phyloP scores from a whole-genome alignment of 495 filamentous ascomycete genomes.

The Evernia prunastri region DNA sequence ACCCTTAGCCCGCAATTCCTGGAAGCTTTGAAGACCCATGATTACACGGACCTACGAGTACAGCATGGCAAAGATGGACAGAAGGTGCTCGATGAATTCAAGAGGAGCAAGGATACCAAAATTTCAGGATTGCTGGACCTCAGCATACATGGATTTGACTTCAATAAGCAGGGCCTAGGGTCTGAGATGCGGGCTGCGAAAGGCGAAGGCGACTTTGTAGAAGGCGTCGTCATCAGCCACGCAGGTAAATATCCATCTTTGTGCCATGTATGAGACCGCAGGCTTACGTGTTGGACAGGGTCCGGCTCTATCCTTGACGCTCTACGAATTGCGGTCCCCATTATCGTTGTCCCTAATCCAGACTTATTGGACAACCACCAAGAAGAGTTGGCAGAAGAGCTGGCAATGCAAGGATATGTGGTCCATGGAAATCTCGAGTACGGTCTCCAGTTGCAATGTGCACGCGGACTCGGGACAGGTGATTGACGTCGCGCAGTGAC shows the following conservation, averaged over 20 bases:
- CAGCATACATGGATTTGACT: conserved; percentile 56
- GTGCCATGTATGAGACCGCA: not conserved
- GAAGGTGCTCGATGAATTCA: conserved; percentile 39
- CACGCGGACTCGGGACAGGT: not conserved
- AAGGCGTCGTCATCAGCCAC: conserved; percentile 78
- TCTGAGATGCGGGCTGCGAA: conserved; percentile 49
- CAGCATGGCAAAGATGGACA: conserved; percentile 66
- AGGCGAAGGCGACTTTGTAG: conserved; percentile 28
- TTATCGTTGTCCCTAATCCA: conserved; percentile 84
- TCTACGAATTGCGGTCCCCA: conserved; percentile 55
- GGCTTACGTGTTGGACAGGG: conserved; percentile 42
- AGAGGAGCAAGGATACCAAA: conserved; percentile 20
- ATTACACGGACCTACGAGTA: conserved; percentile 61
- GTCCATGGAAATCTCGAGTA: conserved; percentile 61
- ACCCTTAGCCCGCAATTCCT: conserved; percentile 58
- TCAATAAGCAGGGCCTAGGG: conserved; percentile 51
- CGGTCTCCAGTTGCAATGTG: conserved; percentile 17
- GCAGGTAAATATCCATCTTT: conserved; percentile 52
- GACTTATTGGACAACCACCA: conserved; percentile 87
- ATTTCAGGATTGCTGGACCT: conserved; percentile 36
- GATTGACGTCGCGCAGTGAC: conserved; percentile 32
- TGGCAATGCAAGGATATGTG: conserved; percentile 63
- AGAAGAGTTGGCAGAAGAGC: conserved; percentile 68
- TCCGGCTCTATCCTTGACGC: conserved; percentile 86
- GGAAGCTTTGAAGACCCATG: conserved; percentile 41